A percentile compares a stretch with the other conserved stretches of the same genome.
Conservation (phyloP, 257 asterid genomes). For the Buddleja alternifolia region DNA sequence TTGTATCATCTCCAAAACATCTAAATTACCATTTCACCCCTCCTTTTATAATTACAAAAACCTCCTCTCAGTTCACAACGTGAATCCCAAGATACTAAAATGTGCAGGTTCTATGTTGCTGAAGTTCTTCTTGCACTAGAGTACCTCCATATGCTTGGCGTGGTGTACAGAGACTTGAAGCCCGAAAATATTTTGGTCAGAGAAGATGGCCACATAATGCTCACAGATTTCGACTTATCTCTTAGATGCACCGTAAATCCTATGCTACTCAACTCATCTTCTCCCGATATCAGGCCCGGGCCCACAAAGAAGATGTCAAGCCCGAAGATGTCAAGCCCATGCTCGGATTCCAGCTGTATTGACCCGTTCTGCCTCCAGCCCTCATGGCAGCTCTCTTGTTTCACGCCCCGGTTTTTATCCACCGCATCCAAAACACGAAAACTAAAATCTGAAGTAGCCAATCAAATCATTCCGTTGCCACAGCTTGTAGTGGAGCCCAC, state of each 20-base stretch:
- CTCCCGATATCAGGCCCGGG: conserved; percentile 46
- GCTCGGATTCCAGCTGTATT: conserved; percentile 69
- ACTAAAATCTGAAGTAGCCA: conserved; percentile 52
- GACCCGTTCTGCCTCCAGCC: conserved; percentile 87
- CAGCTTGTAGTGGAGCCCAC: conserved; percentile 86
- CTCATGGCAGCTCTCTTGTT: conserved; percentile 76
- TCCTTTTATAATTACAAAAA: too few species aligned
- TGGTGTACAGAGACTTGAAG: conserved; percentile 86
- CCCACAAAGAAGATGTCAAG: conserved; percentile 55
- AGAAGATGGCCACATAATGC: conserved; percentile 95
- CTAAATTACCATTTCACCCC: too few species aligned
- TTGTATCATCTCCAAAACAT: too few species aligned
- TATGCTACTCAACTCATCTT: conserved; percentile 49
- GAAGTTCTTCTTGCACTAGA: conserved; percentile 87
- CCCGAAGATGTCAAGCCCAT: conserved; percentile 50
- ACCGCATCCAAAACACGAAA: conserved; percentile 60
- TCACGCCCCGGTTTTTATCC: conserved; percentile 64
- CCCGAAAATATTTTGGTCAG: conserved; percentile 82
- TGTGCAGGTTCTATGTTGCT: conserved; percentile 77
- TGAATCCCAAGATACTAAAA: conserved; percentile 3
- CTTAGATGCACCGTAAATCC: conserved; percentile 68
- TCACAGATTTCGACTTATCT: conserved; percentile 77
- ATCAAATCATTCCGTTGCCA: conserved; percentile 66
- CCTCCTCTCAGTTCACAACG: not conserved
- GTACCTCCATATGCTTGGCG: conserved; percentile 95